Evolutionary conservation across 345 rosid genomes (phyloP).

Genomic region (Acer saccharum): DNA sequence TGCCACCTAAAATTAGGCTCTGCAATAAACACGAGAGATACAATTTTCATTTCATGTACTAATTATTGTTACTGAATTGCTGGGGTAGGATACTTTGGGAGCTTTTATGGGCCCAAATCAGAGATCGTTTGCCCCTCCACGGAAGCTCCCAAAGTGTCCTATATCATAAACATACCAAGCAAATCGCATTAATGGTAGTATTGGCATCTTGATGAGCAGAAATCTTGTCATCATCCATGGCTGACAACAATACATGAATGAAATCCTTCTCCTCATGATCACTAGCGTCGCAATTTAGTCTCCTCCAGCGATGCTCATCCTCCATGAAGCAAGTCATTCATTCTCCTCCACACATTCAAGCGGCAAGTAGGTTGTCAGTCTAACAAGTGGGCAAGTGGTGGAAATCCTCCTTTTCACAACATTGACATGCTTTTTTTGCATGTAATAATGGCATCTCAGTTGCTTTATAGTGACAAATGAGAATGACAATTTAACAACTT

Average conservation of each 20-base stretch:
- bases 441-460: no score
- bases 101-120: no score
- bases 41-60: not conserved
- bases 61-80: not conserved
- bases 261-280: conserved; percentile 34
- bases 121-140: no score
- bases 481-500: no score
- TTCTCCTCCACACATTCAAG: no score
- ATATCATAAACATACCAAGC: conserved; percentile 41
- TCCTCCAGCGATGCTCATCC: conserved; percentile 31
- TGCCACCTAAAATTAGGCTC: conserved; percentile 53
- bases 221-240: conserved; percentile 37
- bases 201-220: conserved; percentile 40
- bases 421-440: no score
- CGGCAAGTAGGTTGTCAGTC: no score
- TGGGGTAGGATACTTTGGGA: not conserved
- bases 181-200: conserved; percentile 53
- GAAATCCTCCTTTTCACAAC: no score
- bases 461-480: no score
- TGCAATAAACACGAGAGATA: conserved; percentile 18
- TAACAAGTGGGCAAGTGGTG: no score
- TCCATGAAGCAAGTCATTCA: conserved; percentile 26
- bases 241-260: conserved; percentile 55
- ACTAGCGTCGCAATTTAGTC: not conserved
- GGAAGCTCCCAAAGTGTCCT: no score